These are phyloP conservation scores for Uromyces viciae-fabae DNA, from an alignment of 1,284 basidiomycete species.

Conservation along the genomic window DNA sequence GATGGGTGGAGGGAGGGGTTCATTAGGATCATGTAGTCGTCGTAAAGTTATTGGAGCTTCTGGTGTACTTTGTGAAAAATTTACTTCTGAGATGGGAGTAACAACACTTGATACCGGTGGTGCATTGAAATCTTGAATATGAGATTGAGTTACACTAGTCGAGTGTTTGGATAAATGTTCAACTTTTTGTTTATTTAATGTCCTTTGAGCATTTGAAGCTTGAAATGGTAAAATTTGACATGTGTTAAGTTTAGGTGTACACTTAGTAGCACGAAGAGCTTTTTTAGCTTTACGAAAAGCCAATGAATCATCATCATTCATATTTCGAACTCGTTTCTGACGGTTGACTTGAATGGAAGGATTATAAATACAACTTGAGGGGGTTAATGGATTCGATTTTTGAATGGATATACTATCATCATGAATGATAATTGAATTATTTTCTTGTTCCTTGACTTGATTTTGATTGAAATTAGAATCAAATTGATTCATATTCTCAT, in stretches of 20 bases:
- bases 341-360: neutral
- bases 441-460: neutral
- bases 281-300: constrained; percentile 28
- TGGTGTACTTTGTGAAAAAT: constrained; percentile 21
- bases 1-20: constrained; percentile 26
- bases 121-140: no score
- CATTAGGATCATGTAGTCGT: constrained; percentile 35
- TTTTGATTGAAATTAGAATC: neutral
- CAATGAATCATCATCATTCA: constrained; percentile 1
- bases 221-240: no score
- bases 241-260: no score
- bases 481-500: neutral
- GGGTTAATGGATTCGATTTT: neutral
- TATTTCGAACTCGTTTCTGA: constrained; percentile 1
- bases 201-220: neutral
- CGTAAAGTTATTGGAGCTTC: constrained; percentile 9
- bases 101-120: constrained; percentile 20
- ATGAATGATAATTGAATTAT: constrained; percentile 37
- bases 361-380: neutral
- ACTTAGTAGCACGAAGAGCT: neutral
- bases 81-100: constrained; percentile 11
- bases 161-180: neutral
- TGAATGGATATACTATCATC: constrained; percentile 7
- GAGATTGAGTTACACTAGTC: neutral
- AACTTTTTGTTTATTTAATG: no score